These are phyloP conservation scores for Yarrowia osloensis DNA, from an alignment of 805 yeast species.

Conservation along the genomic window DNA sequence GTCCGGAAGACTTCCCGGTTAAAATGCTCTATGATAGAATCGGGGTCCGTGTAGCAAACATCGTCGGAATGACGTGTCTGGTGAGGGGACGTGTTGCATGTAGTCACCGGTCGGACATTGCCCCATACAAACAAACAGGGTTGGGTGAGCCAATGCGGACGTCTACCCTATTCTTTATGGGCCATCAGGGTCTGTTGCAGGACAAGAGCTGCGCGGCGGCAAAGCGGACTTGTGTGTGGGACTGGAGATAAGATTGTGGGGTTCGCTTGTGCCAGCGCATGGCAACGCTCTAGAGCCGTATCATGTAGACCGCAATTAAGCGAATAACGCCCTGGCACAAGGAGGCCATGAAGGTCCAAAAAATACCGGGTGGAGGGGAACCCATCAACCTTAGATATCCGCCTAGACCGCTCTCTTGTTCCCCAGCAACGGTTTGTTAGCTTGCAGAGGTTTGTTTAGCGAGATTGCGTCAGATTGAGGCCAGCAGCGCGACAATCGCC, in stretches of 20 bases:
- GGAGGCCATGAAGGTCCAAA: neutral
- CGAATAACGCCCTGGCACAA: neutral
- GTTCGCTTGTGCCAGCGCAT: neutral
- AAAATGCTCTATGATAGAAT: neutral
- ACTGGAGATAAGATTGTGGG: neutral
- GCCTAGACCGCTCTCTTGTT: neutral
- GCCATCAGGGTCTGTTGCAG: too few species aligned
- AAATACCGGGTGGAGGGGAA: neutral
- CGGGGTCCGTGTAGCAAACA: neutral
- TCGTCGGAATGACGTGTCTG: neutral
- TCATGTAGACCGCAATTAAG: neutral
- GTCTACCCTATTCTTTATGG: too few species aligned
- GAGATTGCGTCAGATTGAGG: neutral
- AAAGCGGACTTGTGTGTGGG: neutral
- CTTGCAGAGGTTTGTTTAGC: neutral
- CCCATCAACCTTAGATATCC: neutral
- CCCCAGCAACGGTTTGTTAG: neutral
- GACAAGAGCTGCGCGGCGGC: neutral
- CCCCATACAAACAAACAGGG: too few species aligned
- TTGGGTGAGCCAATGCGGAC: too few species aligned
- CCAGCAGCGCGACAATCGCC: too few species aligned
- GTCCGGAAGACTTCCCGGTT: neutral
- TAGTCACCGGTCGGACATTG: too few species aligned
- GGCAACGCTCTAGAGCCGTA: neutral
- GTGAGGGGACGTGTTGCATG: neutral